Conservation (phyloP, 2,329 filamentous ascomycete genomes). For the Dryadomyces quercus-mongolicae region DNA sequence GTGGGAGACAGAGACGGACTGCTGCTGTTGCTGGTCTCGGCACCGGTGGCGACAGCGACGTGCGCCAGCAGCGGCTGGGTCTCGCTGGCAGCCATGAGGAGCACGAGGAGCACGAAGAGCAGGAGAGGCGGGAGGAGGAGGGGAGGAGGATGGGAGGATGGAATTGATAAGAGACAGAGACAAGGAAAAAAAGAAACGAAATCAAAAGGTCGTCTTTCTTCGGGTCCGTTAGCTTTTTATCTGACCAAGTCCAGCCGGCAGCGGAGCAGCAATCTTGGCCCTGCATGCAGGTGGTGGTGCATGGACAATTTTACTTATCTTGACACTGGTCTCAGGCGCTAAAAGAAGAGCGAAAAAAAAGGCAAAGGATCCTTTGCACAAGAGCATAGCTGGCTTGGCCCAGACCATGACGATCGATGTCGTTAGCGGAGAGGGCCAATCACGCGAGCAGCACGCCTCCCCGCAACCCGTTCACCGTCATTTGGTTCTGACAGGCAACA, state of each 20-base stretch:
- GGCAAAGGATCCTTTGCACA: no score
- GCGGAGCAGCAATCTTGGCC: neutral
- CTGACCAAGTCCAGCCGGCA: neutral
- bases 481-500: no score
- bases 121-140: neutral
- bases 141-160: neutral
- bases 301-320: neutral
- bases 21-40: neutral
- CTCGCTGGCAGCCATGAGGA: constrained; percentile 2
- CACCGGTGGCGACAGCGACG: neutral
- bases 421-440: no score
- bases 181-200: neutral
- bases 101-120: neutral
- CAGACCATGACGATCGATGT: no score
- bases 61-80: constrained; percentile 6
- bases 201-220: no score
- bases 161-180: neutral
- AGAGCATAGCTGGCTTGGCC: no score
- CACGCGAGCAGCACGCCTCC: no score
- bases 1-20: neutral
- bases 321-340: no score
- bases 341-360: no score
- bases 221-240: neutral
- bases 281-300: neutral
- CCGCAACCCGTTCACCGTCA: no score